Evolutionary conservation across 106 monocot genomes (phyloP).

Genomic region (Dendrobium chrysotoxum): DNA sequence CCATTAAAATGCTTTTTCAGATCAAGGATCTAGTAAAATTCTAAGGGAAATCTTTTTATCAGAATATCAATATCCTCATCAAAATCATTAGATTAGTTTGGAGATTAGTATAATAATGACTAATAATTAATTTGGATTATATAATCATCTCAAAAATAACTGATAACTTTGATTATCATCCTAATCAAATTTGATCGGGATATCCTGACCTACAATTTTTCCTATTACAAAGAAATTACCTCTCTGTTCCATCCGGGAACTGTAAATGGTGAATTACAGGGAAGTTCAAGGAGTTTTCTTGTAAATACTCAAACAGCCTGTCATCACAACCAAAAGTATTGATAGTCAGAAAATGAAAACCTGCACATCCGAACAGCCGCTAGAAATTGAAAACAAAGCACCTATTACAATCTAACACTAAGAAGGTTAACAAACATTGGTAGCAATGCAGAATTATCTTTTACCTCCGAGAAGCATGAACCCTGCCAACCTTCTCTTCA

Average conservation of each 20-base stretch:
- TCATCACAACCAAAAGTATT: background rate
- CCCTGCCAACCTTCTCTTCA: constrained; percentile 75
- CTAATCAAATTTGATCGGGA: no score
- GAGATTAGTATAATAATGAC: no score
- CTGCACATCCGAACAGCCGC: background rate
- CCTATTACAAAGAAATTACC: constrained; percentile 21
- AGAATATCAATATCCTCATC: no score
- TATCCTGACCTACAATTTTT: no score
- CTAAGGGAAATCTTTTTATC: background rate
- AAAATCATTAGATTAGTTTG: no score
- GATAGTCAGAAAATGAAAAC: no score
- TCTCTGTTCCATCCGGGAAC: constrained; percentile 55
- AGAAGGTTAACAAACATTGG: background rate
- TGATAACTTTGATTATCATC: no score
- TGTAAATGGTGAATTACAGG: constrained; percentile 93
- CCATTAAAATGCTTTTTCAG: background rate
- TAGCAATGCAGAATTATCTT: constrained; percentile 1
- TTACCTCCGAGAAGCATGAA: constrained; percentile 90
- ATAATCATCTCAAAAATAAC: no score
- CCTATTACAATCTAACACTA: background rate
- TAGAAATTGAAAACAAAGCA: background rate
- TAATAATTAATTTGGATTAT: no score
- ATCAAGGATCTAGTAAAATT: background rate
- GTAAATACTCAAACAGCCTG: constrained; percentile 90
- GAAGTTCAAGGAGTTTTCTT: constrained; percentile 56